These are phyloP conservation scores for Tetrahymena thermophila DNA, from an alignment of 73 alveolate genomes.

Conservation along the genomic window DNA sequence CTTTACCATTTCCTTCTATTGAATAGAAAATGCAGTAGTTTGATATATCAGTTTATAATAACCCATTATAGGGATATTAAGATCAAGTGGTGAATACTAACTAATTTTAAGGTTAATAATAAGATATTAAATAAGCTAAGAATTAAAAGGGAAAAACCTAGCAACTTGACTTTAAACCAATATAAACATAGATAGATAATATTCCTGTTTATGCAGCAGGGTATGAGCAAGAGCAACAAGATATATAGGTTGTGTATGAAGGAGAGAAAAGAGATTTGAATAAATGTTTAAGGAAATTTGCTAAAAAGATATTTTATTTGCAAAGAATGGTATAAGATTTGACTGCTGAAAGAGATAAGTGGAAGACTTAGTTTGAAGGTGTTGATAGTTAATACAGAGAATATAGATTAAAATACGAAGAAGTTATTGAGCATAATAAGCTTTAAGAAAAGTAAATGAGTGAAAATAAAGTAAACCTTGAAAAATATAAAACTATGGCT, in stretches of 20 bases:
- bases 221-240: neutral
- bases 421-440: neutral
- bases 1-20: neutral
- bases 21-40: neutral
- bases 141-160: too few relatives aligned
- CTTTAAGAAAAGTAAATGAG: neutral
- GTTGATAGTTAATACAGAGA: neutral
- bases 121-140: too few relatives aligned
- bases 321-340: neutral
- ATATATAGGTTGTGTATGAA: neutral
- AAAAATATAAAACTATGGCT: neutral
- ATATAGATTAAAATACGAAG: neutral
- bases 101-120: neutral
- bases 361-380: neutral
- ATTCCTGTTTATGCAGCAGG: neutral
- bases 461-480: neutral
- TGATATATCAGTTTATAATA: neutral
- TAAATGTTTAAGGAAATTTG: neutral
- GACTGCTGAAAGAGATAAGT: neutral
- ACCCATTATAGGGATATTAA: neutral
- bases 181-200: neutral
- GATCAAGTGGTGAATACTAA: neutral
- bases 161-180: neutral
- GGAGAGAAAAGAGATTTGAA: neutral
- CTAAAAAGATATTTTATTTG: neutral